phyloP scores from a whole-genome alignment of 75 land plant genomes.

The Pinus albicaulis region DNA sequence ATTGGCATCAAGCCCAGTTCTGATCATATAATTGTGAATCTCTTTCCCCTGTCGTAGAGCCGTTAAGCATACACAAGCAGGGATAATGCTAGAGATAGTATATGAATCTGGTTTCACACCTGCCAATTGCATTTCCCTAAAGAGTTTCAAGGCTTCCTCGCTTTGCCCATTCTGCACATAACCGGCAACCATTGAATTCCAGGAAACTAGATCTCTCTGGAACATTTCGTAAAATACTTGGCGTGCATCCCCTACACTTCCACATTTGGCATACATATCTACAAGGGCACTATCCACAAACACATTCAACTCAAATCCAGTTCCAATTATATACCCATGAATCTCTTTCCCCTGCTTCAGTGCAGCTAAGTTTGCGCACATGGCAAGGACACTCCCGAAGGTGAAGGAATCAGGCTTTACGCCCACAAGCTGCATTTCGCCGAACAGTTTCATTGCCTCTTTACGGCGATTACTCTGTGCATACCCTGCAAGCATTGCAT shows the following conservation, averaged over 20 bases:
- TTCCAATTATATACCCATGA: slow-evolving; percentile 5
- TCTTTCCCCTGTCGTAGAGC: slow-evolving; percentile 24
- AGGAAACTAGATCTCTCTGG: too few species aligned
- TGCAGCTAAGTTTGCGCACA: slow-evolving; percentile 26
- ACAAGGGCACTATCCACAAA: too few species aligned
- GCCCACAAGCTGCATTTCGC: slow-evolving; percentile 26
- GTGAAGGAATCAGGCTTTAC: slow-evolving; percentile 35
- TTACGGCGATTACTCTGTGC: slow-evolving; percentile 31
- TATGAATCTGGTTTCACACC: slow-evolving; percentile 32
- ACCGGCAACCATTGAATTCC: too few species aligned
- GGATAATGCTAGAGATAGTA: slow-evolving; percentile 31
- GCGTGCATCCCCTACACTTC: too few species aligned
- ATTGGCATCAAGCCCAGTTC: slow-evolving; percentile 34
- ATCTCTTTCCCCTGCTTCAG: slow-evolving; percentile 29
- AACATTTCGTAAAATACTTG: too few species aligned
- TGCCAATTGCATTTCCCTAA: slow-evolving; percentile 21
- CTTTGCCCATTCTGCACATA: slow-evolving; percentile 15
- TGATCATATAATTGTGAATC: slow-evolving; percentile 43
- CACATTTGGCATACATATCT: background rate
- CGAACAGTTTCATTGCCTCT: slow-evolving; percentile 27
- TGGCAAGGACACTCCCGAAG: slow-evolving; percentile 36
- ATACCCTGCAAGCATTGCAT: slow-evolving; percentile 39
- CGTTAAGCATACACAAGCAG: slow-evolving; percentile 2
- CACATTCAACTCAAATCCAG: too few species aligned
- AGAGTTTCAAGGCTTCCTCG: slow-evolving; percentile 20